These are phyloP conservation scores for Pestalotiopsis sp. DNA, from an alignment of 2,329 filamentous ascomycete species.

Conservation along the genomic window DNA sequence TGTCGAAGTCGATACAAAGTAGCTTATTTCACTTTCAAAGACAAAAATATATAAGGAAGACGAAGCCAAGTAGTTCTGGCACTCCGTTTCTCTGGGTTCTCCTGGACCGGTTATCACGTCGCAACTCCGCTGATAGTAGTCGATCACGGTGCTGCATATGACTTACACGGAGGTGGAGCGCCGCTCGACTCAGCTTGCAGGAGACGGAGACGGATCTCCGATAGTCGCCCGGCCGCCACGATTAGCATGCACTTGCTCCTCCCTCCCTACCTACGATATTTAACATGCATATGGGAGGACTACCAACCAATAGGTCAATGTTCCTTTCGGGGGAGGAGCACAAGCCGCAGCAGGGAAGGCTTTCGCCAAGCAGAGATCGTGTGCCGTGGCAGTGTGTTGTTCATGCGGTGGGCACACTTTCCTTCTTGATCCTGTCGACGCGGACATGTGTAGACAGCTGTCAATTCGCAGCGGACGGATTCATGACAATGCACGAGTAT, in stretches of 20 bases:
- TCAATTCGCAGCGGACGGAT: too few species aligned
- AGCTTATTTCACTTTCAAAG: background rate
- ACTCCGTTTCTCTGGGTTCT: background rate
- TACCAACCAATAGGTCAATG: too few species aligned
- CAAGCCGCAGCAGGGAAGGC: too few species aligned
- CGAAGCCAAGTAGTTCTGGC: background rate
- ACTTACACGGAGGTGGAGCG: slow-evolving; percentile 6
- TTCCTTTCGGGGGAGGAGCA: too few species aligned
- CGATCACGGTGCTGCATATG: background rate
- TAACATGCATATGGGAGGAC: too few species aligned
- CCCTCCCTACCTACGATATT: too few species aligned
- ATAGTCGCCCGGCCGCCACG: background rate
- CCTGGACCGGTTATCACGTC: background rate
- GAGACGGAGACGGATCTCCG: slow-evolving; percentile 12
- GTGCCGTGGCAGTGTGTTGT: too few species aligned
- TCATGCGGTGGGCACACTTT: too few species aligned
- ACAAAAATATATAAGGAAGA: background rate
- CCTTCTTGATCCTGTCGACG: too few species aligned
- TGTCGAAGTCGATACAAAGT: background rate
- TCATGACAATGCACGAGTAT: too few species aligned
- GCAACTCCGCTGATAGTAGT: background rate
- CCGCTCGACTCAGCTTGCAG: slow-evolving; percentile 1
- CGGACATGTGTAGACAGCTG: too few species aligned
- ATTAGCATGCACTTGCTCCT: background rate
- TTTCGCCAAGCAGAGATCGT: too few species aligned